Evolutionary conservation across 2,329 filamentous ascomycete genomes (phyloP).

Genomic region (Plectosphaerella plurivora): DNA sequence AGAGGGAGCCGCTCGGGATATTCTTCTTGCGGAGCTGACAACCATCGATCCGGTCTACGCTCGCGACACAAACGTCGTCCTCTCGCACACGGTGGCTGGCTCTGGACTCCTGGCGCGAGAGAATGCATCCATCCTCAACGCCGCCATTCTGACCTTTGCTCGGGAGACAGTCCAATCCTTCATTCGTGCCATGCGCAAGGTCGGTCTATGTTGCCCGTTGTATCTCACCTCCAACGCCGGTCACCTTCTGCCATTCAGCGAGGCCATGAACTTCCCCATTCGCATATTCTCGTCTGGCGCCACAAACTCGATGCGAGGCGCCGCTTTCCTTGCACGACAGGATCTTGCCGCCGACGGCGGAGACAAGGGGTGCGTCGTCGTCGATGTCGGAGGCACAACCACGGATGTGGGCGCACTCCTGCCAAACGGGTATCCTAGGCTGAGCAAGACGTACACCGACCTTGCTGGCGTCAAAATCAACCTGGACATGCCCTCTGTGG

Average conservation of each 20-base stretch:
- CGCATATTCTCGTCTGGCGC: conserved; percentile 17
- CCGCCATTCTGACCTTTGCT: conserved; percentile 42
- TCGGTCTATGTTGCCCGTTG: conserved; percentile 31
- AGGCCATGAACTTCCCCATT: conserved; percentile 16
- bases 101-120: conserved; percentile 41
- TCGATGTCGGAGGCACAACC: conserved; percentile 18
- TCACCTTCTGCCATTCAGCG: conserved; percentile 12
- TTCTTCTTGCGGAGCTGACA: conserved; percentile 40
- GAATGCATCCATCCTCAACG: conserved; percentile 50
- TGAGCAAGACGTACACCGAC: conserved; percentile 15
- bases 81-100: conserved; percentile 28
- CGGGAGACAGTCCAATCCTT: conserved; percentile 41
- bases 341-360: not conserved
- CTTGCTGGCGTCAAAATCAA: conserved; percentile 17
- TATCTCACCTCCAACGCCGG: conserved; percentile 50
- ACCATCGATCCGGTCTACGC: conserved; percentile 17
- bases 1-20: conserved; percentile 42
- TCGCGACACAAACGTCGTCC: conserved; percentile 7
- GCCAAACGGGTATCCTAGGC: conserved; percentile 15
- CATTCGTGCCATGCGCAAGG: conserved; percentile 33
- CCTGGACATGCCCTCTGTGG: conserved; percentile 17
- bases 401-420: conserved; percentile 16
- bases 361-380: conserved; percentile 10
- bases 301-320: conserved; percentile 18
- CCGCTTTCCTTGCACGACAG: conserved; percentile 10